Base-by-base conservation (phyloP, 1,284 basidiomycete genomes). In the Amylostereum areolatum region DNA sequence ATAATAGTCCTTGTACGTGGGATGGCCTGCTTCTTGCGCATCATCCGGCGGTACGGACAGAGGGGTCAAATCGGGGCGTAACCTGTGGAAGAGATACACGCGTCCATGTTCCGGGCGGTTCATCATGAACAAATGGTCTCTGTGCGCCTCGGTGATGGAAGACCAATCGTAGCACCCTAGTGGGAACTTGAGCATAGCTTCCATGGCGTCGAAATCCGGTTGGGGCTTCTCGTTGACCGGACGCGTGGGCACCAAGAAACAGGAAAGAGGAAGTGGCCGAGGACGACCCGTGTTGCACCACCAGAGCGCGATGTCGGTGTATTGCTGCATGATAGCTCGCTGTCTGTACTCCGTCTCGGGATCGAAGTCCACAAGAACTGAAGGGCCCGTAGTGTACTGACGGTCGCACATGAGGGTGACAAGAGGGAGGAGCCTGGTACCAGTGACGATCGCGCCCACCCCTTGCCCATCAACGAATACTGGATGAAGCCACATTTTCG, bases 61-160 rank as follows among this genome's bases (percentile, higher is more conserved):
- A 2, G 84, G 83, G 0, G 79, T 78, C 25, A 90, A 64, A 61
- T 91, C 87, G 34, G 71, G 53, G 34, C 83, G 75, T 54, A 89
- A 73, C 32, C 65, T 65, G 50, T 72, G 72, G 42, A 91, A 67
- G 42, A 82, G 56, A 37, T 78, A 70, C 2, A 75, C 69, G n/a
- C 78, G 75, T 4, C 81, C 85, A 36, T 66, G 64, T 55, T 80
- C 72, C 59, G 77, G 75, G 48, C 52, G 65, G 55, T 80, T 83
- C 63, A 77, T 70, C 28, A 85, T 66, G 48, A 86, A 59, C 24
- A 78, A 62, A 29, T 62, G 65, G 49, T 65, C 72, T 46, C 72
- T 75, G 53, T 80, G 65, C 3, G 67, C 61, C 40, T 79, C 71
- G 36, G 65, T 64, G 50, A 87, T 63, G 41, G 53, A 57, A 10